Conservation (phyloP, 768 basidiomycete genomes). For the Lactifluus hygrophoroides region DNA sequence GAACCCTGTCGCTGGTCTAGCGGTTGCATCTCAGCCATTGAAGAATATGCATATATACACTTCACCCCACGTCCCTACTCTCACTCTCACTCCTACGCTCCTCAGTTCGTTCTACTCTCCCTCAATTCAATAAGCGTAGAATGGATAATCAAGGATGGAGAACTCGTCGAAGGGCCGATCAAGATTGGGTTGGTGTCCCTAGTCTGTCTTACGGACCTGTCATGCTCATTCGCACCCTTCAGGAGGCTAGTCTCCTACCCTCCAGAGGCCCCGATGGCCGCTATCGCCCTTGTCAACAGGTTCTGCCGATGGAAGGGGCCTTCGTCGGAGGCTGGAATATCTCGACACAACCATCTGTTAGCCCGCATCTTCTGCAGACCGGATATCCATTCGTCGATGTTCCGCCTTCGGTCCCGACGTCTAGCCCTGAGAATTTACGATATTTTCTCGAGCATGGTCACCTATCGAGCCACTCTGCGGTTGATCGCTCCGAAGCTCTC, state of each 20-base stretch:
- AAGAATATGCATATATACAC: no score
- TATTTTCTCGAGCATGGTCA: constrained; percentile 25
- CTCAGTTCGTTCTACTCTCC: neutral
- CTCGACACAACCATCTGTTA: constrained; percentile 22
- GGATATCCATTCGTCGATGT: constrained; percentile 3
- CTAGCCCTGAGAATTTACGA: neutral
- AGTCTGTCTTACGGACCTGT: neutral
- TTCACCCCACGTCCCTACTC: no score
- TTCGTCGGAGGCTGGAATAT: constrained; percentile 51
- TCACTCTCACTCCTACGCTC: neutral
- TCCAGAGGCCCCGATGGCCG: constrained; percentile 41
- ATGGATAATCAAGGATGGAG: constrained; percentile 81
- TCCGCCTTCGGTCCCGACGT: neutral
- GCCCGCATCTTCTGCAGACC: constrained; percentile 4
- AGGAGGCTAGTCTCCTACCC: constrained; percentile 22
- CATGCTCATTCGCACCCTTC: constrained; percentile 28
- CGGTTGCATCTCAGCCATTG: no score
- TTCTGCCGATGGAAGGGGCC: constrained; percentile 51
- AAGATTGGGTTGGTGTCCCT: constrained; percentile 30
- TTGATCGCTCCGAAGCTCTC: constrained; percentile 55
- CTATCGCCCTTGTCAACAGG: constrained; percentile 47
- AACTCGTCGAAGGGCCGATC: constrained; percentile 52
- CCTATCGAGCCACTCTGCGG: constrained; percentile 45
- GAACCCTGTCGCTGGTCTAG: no score
- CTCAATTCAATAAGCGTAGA: neutral